Base-by-base conservation (phyloP, 768 basidiomycete genomes). In the Butyriboletus loyo region DNA sequence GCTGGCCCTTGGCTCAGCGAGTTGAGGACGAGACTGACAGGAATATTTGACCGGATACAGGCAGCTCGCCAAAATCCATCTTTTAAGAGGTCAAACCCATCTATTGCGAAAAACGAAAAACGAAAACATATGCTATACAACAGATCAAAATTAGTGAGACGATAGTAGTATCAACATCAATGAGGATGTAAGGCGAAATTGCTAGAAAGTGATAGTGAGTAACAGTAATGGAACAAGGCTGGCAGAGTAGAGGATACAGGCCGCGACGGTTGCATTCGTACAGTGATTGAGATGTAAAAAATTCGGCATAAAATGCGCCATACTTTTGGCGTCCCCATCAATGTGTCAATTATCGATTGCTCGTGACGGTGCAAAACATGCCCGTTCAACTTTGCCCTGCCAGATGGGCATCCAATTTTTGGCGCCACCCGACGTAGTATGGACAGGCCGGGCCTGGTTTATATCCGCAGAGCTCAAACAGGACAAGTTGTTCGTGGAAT, bases 381-480 rank as follows among this genome's bases (percentile, higher is more conserved):
- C 42, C 34, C 27, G 30, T 58, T 43, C 53, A 66, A 41, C 41
- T 40, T 46, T 62, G 59, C 48, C 41, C 73, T 49, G 71, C 70
- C 32, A 84, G 72, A 59, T 70, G 77, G 46, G 74, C 73, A 34
- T 79, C 75, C 49, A 89, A 72, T 59, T 73, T 76, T 45, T 75
- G 67, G 53, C 83, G 79, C 87, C 87, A 89, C 45, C 77, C 82
- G 46, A 70, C 63, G 62, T 90, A 90, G 56, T 86, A 81, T 8
- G 85, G 85, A 58, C 83, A 81, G 15, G 73, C 60, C 4, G 77
- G 78, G 21, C 75, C 75, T 13, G 87, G 86, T 24, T 74, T 74
- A 54, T 89, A 89, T 66, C 77, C 75, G 66, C 87, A 89, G 30
- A 89, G 74, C 61, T 85, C 85, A 50, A 87, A 89, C 42, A 90